Base-by-base conservation (phyloP, 2,329 filamentous ascomycete species). In the Colletotrichum acutatum region DNA sequence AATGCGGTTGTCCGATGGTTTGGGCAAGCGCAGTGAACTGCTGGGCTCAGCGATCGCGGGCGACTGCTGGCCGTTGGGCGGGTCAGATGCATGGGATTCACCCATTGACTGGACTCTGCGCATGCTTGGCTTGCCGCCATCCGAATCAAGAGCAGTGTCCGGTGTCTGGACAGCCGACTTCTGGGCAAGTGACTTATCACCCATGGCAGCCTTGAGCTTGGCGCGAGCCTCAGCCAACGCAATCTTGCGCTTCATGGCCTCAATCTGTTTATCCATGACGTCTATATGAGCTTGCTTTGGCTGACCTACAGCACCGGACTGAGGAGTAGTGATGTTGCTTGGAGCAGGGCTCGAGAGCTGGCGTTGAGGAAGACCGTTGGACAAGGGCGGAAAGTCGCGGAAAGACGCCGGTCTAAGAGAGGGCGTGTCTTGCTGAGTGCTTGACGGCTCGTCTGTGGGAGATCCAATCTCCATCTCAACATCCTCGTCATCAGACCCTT, bases 401-500 rank as follows among this genome's bases (percentile, higher is more conserved):
- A 88, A 80, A 0, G 83, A 81, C 9, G 77, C 77, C 30, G 82
- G 80, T 64, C 78, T 82, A 58, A 82, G 82, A n/a, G 78, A 77
- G 1, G 82, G 77, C 3, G 78, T 79, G 5, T 76, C 78, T 12
- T 78, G 79, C 26, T 82, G 82, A 5, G 80, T 77, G 3, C 82
- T 78, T 19, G 81, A 79, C 28, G 82, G 76, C 4, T 84, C 84
- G 26, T 87, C 85, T 32, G 82, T 84, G 11, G 85, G 86, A 59
- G 88, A 90, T 30, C 90, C 90, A 28, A 92, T 86, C 42, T 93
- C 92, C 90, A 92, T 93, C 69, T 91, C 91, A 59, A 91, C 87
- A 75, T 91, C 90, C 68, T 90, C 90, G 62, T 90, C 88, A 49
- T 89, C 87, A 7, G 85, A 86, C 28, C 86, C 89, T 32, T 97